Percentiles rank a stretch among this genome's conserved stretches.
Conservation (phyloP, 768 basidiomycete genomes). For the Russula sp. region DNA sequence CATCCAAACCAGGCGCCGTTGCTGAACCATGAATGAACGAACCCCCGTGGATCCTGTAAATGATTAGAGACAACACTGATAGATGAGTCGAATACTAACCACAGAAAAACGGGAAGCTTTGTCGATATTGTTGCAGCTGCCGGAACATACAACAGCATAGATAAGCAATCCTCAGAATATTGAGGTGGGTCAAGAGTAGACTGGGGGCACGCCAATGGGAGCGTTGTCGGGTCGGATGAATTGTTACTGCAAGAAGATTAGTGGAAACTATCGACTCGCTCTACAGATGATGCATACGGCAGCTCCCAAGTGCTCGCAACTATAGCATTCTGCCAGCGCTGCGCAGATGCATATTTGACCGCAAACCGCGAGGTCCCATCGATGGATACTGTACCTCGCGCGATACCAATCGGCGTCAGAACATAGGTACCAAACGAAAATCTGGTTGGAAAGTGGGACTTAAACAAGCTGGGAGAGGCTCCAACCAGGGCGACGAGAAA, state of each 20-base stretch:
- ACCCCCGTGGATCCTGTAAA: conserved; percentile 76
- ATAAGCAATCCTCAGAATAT: conserved; percentile 75
- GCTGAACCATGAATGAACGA: conserved; percentile 71
- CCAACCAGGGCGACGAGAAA: conserved; percentile 29
- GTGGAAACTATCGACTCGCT: neutral
- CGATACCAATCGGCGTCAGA: conserved; percentile 50
- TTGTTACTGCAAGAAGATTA: conserved; percentile 38
- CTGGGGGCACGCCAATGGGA: conserved; percentile 75
- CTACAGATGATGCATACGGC: conserved; percentile 45
- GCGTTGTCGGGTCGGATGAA: conserved; percentile 42
- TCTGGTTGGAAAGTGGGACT: conserved; percentile 39
- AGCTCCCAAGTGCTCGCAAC: conserved; percentile 51
- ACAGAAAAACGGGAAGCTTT: conserved; percentile 49
- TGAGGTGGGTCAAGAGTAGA: conserved; percentile 41
- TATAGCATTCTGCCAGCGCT: conserved; percentile 54
- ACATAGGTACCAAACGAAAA: conserved; percentile 30
- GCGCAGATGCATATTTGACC: conserved; percentile 60
- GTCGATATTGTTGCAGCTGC: conserved; percentile 30
- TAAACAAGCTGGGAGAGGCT: conserved; percentile 33
- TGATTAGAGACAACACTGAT: neutral
- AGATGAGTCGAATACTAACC: conserved; percentile 37
- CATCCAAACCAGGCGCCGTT: conserved; percentile 67
- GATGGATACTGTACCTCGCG: conserved; percentile 45
- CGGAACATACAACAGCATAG: conserved; percentile 69
- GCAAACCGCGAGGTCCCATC: conserved; percentile 51